Conservation (phyloP, 495 filamentous ascomycete species). For the Pseudoneurospora amorphoporcata region DNA sequence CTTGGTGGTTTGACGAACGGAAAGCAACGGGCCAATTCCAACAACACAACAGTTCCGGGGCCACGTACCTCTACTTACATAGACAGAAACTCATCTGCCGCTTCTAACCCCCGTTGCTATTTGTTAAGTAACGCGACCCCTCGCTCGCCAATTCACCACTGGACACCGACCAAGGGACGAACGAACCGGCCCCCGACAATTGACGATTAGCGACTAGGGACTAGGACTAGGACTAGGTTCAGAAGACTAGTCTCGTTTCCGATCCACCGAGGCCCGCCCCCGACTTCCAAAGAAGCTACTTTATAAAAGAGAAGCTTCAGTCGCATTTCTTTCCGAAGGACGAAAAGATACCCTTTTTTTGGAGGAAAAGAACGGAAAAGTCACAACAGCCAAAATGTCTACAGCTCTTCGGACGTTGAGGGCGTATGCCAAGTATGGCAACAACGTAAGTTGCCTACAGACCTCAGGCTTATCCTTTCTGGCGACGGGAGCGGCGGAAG, state of each 20-base stretch:
- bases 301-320: not conserved
- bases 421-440: conserved; percentile 40
- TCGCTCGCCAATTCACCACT: not conserved
- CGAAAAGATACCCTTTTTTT: not conserved
- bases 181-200: not conserved
- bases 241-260: not conserved
- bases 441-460: conserved; percentile 30
- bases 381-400: conserved; percentile 33
- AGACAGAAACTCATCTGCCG: conserved; percentile 1
- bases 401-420: conserved; percentile 38
- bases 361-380: not conserved
- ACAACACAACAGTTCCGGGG: not conserved
- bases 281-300: not conserved
- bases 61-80: not conserved
- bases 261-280: not conserved
- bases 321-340: not conserved
- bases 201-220: not conserved
- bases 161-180: not conserved
- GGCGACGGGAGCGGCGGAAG: not conserved
- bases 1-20: not conserved
- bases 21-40: not conserved
- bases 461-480: not conserved
- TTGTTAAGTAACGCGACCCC: not conserved
- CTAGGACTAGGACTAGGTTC: not conserved
- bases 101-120: conserved; percentile 1